Base-by-base conservation (phyloP, 768 basidiomycete genomes). In the Gymnopilus dilepis region DNA sequence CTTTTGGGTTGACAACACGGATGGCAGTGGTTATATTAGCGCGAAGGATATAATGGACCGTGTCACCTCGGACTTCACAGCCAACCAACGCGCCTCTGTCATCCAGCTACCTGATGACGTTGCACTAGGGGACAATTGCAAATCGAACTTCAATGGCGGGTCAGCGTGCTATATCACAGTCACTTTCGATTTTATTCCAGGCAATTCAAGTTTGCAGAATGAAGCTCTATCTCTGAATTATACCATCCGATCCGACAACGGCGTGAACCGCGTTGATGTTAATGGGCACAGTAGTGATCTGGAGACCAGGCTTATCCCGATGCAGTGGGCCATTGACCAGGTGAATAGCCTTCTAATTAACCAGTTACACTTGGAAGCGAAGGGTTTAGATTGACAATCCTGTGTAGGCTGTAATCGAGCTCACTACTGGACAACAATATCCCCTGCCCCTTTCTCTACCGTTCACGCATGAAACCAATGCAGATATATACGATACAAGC, bases 321-420 rank as follows among this genome's bases (percentile, higher is more conserved):
- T 93, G 19, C 92, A 94, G 66, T 88, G 91, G 82, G 89, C 90
- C 12, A 77, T 94, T 31, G 92, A 94, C 66, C 78, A 84, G 70
- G 90, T 87, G 62, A 22, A 12, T 37, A 22, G 15, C 15, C 28
- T 47, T 26, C 26, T 12, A 15, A 26, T 12, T 13, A 26, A 21
- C 7, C 12, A 28, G 22, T 26, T 11, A 47, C n/a, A 26, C 15
- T 13, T 22, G 6, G 17, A 17, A 47, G 24, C 45, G 24, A 28
- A 47, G 15, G 2, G 26, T 26, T 6, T 24, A 7, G 6, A 26
- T 22, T 21, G 38, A 53, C 4, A n/a, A 60, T n/a, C n/a, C n/a
- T n/a, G n/a, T n/a, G n/a, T 72, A 91, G 91, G 88, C 90, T 9
- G 85, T 93, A 61, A 88, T 93, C 22, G 83, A 87, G 63, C 78